Evolutionary conservation across 352 stramenopile species (phyloP).

Genomic region (Pythium dissimile): DNA sequence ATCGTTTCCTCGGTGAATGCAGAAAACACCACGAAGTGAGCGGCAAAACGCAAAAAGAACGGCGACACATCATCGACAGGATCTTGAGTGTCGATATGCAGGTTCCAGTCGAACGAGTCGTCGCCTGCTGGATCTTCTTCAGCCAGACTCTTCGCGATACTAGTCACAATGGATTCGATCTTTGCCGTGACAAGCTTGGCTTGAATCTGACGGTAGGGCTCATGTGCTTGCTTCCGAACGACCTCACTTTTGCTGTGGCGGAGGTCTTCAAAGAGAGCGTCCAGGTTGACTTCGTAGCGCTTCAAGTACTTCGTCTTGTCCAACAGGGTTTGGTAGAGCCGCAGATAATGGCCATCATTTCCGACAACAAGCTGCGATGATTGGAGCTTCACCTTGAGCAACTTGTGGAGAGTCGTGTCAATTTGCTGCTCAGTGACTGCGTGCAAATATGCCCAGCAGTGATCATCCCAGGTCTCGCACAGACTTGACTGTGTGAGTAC

Average conservation of each 20-base stretch:
- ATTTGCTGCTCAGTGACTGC: slow-evolving; percentile 65
- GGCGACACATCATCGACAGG: slow-evolving; percentile 47
- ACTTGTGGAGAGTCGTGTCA: slow-evolving; percentile 64
- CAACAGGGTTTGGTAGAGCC: slow-evolving; percentile 46
- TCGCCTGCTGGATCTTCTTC: slow-evolving; percentile 23
- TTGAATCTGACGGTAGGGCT: slow-evolving; percentile 75
- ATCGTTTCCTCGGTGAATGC: slow-evolving; percentile 64
- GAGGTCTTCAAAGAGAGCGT: slow-evolving; percentile 77
- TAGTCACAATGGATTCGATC: slow-evolving; percentile 73
- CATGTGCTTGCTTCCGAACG: slow-evolving; percentile 64
- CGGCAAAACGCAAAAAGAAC: slow-evolving; percentile 69
- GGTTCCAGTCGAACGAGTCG: slow-evolving; percentile 62
- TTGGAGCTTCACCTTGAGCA: slow-evolving; percentile 73
- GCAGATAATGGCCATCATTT: slow-evolving; percentile 59
- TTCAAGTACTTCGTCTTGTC: slow-evolving; percentile 78
- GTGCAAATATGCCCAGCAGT: slow-evolving; percentile 79
- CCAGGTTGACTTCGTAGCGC: slow-evolving; percentile 62
- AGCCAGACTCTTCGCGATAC: slow-evolving; percentile 53
- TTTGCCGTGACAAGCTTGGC: slow-evolving; percentile 75
- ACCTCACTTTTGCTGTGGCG: slow-evolving; percentile 51
- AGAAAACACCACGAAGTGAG: slow-evolving; percentile 78
- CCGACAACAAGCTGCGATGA: slow-evolving; percentile 70
- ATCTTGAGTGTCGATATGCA: slow-evolving; percentile 41
- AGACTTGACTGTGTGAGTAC: slow-evolving; percentile 59
- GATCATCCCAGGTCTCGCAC: slow-evolving; percentile 83